These are phyloP conservation scores for Stevia rebaudiana DNA, from an alignment of 140 eudicot genomes.

Conservation along the genomic window DNA sequence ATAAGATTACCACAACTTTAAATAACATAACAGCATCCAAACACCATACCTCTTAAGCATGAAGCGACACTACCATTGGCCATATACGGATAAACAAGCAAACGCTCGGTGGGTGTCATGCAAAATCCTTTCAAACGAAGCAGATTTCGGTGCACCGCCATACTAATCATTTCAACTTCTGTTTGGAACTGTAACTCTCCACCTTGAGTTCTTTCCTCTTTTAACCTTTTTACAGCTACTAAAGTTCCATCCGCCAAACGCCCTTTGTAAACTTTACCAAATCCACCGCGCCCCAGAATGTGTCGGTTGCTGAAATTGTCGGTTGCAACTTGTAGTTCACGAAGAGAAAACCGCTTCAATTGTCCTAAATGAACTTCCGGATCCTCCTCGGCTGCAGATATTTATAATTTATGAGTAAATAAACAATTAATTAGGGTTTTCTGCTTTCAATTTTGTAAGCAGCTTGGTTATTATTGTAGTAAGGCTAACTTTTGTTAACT, in stretches of 20 bases:
- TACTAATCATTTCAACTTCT: constrained; percentile 95
- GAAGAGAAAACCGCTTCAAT: constrained; percentile 78
- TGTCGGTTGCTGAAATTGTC: constrained; percentile 68
- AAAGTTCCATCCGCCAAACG: constrained; percentile 78
- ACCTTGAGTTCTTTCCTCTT: constrained; percentile 88
- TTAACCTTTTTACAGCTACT: constrained; percentile 87
- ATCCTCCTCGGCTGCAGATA: constrained; percentile 84
- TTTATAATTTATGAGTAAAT: neutral
- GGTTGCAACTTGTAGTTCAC: constrained; percentile 86
- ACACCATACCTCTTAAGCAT: constrained; percentile 74
- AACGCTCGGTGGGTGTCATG: constrained; percentile 93
- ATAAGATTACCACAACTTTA: neutral
- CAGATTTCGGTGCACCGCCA: constrained; percentile 97
- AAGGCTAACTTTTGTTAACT: no score
- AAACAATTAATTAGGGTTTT: neutral
- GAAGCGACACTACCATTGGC: constrained; percentile 96
- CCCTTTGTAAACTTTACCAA: constrained; percentile 89
- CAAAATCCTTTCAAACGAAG: constrained; percentile 90
- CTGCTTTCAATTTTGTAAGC: no score
- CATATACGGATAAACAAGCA: constrained; percentile 95
- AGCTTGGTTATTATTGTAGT: no score
- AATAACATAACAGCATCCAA: neutral
- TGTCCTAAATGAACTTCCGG: constrained; percentile 97
- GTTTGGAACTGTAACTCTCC: constrained; percentile 95
- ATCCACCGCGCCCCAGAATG: constrained; percentile 88